phyloP scores from a whole-genome alignment of 352 stramenopile genomes.

The Globisporangium paddicum region DNA sequence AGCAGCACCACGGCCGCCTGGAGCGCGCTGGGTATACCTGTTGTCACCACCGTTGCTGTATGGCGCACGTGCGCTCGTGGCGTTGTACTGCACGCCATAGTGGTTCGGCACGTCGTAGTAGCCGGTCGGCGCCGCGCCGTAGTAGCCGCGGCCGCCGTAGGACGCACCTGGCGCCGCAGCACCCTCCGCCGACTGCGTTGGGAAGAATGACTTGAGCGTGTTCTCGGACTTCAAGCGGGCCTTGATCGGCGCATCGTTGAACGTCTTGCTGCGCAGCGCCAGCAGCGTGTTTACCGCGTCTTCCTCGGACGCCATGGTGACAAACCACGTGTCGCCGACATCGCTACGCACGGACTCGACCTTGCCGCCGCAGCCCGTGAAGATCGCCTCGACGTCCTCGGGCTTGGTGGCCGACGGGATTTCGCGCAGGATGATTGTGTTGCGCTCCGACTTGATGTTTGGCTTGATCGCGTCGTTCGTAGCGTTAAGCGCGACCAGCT shows the following conservation, averaged over 20 bases:
- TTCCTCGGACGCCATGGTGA: conserved; percentile 86
- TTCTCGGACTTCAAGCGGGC: conserved; percentile 92
- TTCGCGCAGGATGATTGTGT: conserved; percentile 92
- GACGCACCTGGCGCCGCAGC: conserved; percentile 28
- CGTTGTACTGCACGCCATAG: conserved; percentile 56
- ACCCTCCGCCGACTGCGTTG: conserved; percentile 58
- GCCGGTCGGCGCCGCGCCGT: conserved; percentile 39
- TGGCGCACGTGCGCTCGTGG: conserved; percentile 29
- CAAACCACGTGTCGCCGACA: conserved; percentile 93
- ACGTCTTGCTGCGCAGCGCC: conserved; percentile 85
- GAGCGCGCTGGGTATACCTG: conserved; percentile 33
- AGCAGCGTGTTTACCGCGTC: conserved; percentile 85
- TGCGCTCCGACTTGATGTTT: conserved; percentile 90
- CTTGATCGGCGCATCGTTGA: conserved; percentile 88
- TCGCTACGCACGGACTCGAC: conserved; percentile 87
- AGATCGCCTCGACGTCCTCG: conserved; percentile 86
- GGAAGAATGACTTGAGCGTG: conserved; percentile 90
- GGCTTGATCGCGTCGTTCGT: conserved; percentile 88
- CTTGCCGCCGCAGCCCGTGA: conserved; percentile 66
- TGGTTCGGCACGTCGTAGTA: conserved; percentile 67
- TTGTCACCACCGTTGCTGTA: conserved; percentile 35
- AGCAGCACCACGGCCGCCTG: conserved; percentile 13
- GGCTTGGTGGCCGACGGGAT: conserved; percentile 85
- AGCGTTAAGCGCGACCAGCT: conserved; percentile 65
- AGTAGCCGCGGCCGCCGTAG: conserved; percentile 68